Conservation (phyloP, 768 basidiomycete species). For the Nevesoporus exiguus region DNA sequence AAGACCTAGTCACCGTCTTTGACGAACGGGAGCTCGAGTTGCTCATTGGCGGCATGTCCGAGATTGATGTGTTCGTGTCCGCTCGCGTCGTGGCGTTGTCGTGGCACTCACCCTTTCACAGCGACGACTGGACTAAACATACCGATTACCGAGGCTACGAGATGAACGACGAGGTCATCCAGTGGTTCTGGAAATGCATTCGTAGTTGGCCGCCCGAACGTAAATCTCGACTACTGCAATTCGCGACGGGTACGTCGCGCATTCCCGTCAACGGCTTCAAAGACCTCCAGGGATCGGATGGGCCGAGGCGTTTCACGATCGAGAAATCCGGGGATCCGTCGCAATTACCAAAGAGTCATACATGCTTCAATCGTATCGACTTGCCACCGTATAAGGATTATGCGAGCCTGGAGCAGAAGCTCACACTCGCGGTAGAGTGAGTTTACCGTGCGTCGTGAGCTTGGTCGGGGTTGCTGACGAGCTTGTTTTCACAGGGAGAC, state of each 20-base stretch:
- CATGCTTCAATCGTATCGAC: conserved; percentile 96
- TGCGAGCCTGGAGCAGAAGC: conserved; percentile 88
- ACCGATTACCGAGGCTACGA: conserved; percentile 98
- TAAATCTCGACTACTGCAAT: conserved; percentile 93
- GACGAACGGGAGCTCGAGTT: conserved; percentile 97
- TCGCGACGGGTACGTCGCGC: conserved; percentile 94
- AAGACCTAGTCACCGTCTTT: conserved; percentile 96
- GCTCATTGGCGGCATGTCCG: conserved; percentile 98
- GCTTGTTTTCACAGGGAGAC: conserved; percentile 60
- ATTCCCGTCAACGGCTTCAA: conserved; percentile 99
- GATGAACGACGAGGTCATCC: conserved; percentile 92
- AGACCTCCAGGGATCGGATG: conserved; percentile 96
- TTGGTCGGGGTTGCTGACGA: conserved; percentile 14
- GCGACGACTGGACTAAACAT: conserved; percentile 98
- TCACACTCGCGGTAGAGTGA: conserved; percentile 91
- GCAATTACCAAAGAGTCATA: conserved; percentile 93
- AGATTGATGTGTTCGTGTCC: conserved; percentile 88
- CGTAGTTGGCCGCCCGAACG: conserved; percentile 97
- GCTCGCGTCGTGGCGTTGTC: background rate
- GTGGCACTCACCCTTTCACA: conserved; percentile 24
- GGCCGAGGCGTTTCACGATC: conserved; percentile 94
- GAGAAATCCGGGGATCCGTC: conserved; percentile 98
- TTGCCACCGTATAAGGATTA: conserved; percentile 98
- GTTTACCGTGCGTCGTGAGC: conserved; percentile 33
- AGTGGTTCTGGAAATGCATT: conserved; percentile 99